Evolutionary conservation across 768 basidiomycete genomes (phyloP).

Genomic region (Butyriboletus loyo): DNA sequence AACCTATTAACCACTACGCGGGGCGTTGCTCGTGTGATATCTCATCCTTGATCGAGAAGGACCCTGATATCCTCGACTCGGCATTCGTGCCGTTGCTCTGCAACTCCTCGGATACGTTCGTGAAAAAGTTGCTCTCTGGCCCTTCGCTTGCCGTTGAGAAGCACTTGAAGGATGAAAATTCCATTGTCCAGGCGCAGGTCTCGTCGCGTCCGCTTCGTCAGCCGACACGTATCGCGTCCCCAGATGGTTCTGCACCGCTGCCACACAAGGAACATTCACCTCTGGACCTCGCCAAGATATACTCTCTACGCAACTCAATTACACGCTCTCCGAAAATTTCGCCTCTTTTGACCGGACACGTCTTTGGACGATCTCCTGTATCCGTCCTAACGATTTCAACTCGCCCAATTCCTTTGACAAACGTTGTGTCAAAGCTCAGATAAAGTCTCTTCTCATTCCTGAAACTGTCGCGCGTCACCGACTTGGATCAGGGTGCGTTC

Average conservation of each 20-base stretch:
- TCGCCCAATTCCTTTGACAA: conserved; percentile 56
- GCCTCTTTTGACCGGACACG: conserved; percentile 25
- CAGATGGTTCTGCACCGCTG: conserved; percentile 28
- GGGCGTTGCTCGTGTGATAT: too few relatives aligned
- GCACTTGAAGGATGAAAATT: conserved; percentile 71
- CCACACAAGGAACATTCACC: conserved; percentile 49
- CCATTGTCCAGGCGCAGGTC: conserved; percentile 85
- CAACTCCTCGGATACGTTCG: conserved; percentile 65
- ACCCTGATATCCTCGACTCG: conserved; percentile 47
- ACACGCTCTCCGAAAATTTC: conserved; percentile 70
- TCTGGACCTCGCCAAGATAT: conserved; percentile 72
- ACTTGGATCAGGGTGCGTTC: conserved; percentile 60
- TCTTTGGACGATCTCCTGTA: conserved; percentile 14
- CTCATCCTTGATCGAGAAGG: too few relatives aligned
- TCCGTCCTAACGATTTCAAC: conserved; percentile 86
- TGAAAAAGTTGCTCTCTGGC: conserved; percentile 80
- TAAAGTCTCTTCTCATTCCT: conserved; percentile 70
- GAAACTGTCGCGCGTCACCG: conserved; percentile 63
- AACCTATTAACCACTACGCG: too few relatives aligned
- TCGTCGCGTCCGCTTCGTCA: conserved; percentile 75
- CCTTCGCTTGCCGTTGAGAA: conserved; percentile 80
- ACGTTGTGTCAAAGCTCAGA: conserved; percentile 71
- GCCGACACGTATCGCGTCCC: conserved; percentile 50
- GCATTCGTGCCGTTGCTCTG: conserved; percentile 79
- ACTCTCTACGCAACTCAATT: conserved; percentile 80